phyloP scores from a whole-genome alignment of 257 asterid genomes.

The Coffea eugenioides region DNA sequence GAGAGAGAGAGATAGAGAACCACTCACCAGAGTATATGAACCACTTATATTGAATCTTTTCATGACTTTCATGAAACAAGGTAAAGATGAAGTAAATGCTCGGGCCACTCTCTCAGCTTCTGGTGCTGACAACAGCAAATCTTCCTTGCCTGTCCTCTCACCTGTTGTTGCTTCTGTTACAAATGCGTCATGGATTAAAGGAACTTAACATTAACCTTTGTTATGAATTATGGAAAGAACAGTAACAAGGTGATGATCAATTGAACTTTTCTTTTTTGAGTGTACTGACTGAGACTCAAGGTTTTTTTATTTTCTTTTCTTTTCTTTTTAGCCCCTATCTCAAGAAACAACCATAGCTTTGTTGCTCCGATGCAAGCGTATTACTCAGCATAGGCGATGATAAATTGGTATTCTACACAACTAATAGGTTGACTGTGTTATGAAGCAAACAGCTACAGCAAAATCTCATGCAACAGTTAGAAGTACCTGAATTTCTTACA shows the following conservation, averaged over 20 bases:
- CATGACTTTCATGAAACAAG: slow-evolving; percentile 78
- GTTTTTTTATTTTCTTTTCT: not conserved
- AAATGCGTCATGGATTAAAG: slow-evolving; percentile 6
- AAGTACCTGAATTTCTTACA: slow-evolving; percentile 46
- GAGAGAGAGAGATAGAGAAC: slow-evolving; percentile 12
- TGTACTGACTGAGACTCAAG: not conserved
- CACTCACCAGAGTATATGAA: slow-evolving; percentile 84
- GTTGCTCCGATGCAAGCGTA: not conserved
- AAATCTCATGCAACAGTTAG: slow-evolving; percentile 1
- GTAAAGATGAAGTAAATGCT: slow-evolving; percentile 68
- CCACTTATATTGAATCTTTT: slow-evolving; percentile 88
- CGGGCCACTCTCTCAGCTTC: slow-evolving; percentile 78
- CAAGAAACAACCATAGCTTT: not conserved
- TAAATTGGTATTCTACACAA: not conserved
- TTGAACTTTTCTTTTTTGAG: not conserved
- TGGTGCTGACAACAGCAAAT: slow-evolving; percentile 54
- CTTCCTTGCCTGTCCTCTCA: slow-evolving; percentile 40
- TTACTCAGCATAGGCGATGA: not conserved
- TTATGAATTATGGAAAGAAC: not conserved
- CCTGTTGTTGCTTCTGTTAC: slow-evolving; percentile 42
- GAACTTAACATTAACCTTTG: not conserved
- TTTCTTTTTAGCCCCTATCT: not conserved
- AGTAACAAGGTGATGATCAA: not conserved
- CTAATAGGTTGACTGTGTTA: not conserved
- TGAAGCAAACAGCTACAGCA: slow-evolving; percentile 2